Base-by-base conservation (phyloP, 169 alveolate genomes). In the Besnoitia besnoiti region DNA sequence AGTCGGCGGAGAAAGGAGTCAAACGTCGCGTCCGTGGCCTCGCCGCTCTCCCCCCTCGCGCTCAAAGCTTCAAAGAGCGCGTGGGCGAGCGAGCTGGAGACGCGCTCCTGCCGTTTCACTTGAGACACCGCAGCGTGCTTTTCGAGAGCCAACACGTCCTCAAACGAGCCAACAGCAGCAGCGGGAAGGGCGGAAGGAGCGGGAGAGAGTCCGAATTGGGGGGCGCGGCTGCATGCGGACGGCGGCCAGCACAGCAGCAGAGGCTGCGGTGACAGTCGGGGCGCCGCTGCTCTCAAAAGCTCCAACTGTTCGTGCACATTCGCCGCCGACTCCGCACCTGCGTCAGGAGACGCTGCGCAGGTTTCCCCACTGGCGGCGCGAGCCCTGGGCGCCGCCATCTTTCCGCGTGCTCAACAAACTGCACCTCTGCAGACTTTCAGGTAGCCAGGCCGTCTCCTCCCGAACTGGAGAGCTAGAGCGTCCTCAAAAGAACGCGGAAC, bases 11-110 rank as follows among this genome's bases (percentile, higher is more conserved):
- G 39, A 67, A 67, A 67, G 80, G 10, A 21, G 47, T 67, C 46
- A n/a, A 67, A 67, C 2, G 39, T 33, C 24, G n/a, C 80, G 39
- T 21, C 2, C n/a, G 8, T 0, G 47, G 47, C 19, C 80, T 24
- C 12, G 44, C 19, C 12, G 44, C 10, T 30, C 46, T 67, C 46
- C 46, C 80, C 24, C 62, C 62, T 50, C 30, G 62, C 62, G 10
- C 46, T 2, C 80, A 67, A 16, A 35, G 44, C 80, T n/a, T 67
- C 80, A n/a, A 67, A 67, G 80, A 67, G 80, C n/a, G 80, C 80
- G 21, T 67, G 80, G 0, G 80, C 14, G 44, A 67, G 80, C 40
- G 80, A 67, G 44, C 44, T 67, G 40, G 80, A 30, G 12, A 67
- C 39, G 80, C 46, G 47, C 21, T 37, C 10, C 80, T 67, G 80